A percentile compares a stretch with the other conserved stretches of the same genome.
Conservation (phyloP, 257 asterid genomes). For the Rhazya stricta region DNA sequence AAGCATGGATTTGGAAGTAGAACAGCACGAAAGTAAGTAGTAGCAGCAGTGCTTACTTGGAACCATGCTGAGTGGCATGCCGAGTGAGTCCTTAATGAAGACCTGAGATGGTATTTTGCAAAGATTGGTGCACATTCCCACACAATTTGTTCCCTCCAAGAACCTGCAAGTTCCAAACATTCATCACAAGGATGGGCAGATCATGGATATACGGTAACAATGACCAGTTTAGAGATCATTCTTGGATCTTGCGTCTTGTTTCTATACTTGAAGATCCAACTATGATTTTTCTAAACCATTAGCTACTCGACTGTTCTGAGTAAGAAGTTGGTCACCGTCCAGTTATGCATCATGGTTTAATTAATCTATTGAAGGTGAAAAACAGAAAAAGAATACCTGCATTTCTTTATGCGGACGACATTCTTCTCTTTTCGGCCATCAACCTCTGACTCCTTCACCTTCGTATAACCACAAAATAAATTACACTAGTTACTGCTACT, state of each 20-base stretch:
- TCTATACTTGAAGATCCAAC: too few relatives aligned
- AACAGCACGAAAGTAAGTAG: background rate
- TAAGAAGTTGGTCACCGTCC: background rate
- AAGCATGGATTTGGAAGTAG: background rate
- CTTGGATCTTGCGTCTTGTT: background rate
- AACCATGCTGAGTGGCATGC: conserved; percentile 76
- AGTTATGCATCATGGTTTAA: background rate
- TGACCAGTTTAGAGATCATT: background rate
- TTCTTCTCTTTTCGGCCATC: conserved; percentile 66
- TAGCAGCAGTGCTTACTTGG: conserved; percentile 55
- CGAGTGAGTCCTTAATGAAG: conserved; percentile 77
- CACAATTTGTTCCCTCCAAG: conserved; percentile 87
- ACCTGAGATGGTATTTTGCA: conserved; percentile 91
- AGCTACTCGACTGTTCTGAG: too few relatives aligned
- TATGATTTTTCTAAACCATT: too few relatives aligned
- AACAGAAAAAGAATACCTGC: conserved; percentile 57
- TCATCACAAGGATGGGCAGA: background rate
- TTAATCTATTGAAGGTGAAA: background rate
- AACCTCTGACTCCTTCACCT: conserved; percentile 75
- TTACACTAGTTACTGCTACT: background rate
- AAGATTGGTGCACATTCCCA: conserved; percentile 92
- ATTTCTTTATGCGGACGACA: conserved; percentile 71
- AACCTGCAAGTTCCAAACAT: conserved; percentile 37
- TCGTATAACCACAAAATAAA: background rate
- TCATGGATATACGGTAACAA: background rate